phyloP scores from a whole-genome alignment of 2,329 filamentous ascomycete genomes.

The Scytalidium sp. region DNA sequence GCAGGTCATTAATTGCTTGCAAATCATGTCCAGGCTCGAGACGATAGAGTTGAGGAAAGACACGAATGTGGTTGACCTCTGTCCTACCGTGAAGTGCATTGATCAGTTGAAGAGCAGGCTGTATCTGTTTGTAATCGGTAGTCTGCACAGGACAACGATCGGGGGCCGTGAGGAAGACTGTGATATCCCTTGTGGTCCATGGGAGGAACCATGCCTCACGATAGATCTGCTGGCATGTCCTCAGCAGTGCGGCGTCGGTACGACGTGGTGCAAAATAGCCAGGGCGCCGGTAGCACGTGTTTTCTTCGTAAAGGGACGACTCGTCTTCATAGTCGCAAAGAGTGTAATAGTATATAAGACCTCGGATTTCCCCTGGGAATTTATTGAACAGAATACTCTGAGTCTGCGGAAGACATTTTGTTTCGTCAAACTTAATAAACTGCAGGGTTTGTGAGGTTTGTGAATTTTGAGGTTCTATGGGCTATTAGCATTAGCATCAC shows the following conservation, averaged over 20 bases:
- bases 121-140: slow-evolving; percentile 13
- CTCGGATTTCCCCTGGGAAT: slow-evolving; percentile 47
- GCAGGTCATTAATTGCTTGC: slow-evolving; percentile 21
- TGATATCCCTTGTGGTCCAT: slow-evolving; percentile 35
- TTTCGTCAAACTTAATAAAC: background rate
- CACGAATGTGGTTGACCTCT: slow-evolving; percentile 30
- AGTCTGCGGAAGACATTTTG: background rate
- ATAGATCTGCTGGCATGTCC: slow-evolving; percentile 40
- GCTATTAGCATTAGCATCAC: no score
- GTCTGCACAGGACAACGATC: slow-evolving; percentile 28
- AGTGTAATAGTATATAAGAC: slow-evolving; percentile 40
- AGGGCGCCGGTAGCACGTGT: slow-evolving; percentile 38
- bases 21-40: slow-evolving; percentile 30
- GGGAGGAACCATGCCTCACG: slow-evolving; percentile 41
- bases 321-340: slow-evolving; percentile 37
- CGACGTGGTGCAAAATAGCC: slow-evolving; percentile 35
- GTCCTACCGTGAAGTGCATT: slow-evolving; percentile 17
- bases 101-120: slow-evolving; percentile 16
- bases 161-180: slow-evolving; percentile 31
- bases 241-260: slow-evolving; percentile 36
- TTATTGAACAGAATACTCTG: slow-evolving; percentile 27
- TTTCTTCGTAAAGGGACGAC: slow-evolving; percentile 20
- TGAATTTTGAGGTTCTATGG: no score
- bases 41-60: slow-evolving; percentile 41
- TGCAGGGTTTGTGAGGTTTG: background rate